Evolutionary conservation across 257 asterid genomes (phyloP), one percentile per base, ranked within the genome.

Genomic region (Marsdenia floribunda): DNA sequence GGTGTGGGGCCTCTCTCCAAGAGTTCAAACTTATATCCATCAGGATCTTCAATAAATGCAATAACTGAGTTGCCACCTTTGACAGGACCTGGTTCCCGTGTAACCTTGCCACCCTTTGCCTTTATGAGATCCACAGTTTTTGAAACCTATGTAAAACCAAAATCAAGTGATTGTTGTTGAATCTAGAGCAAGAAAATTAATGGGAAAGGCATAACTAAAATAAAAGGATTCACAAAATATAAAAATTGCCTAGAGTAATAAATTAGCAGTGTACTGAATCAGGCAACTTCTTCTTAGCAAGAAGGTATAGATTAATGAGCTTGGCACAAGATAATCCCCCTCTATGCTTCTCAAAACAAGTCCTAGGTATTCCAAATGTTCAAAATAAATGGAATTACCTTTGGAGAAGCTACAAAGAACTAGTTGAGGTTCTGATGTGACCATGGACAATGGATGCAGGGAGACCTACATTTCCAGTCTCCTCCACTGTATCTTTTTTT

Each of bases 51-150:
- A 72, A 95, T 76, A 80, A 95, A 95, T 68, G 99, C 99, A 57
- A 95, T 92, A 57, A 92, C 97, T 8, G 98, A 90, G 52, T 84
- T 92, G 46, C 99, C 99, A 49, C 99, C 99, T 89, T 95, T 92
- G 78, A 95, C 99, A 22, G 97, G 93, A 67, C 99, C 96, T 54
- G 99, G 98, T 83, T 95, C 99, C 84, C 99, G 83, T 15, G 97
- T 84, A 72, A 95, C 98, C 76, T 78, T 92, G 66, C 99, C 99
- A 80, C 99, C 99, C 83, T 95, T 95, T 75, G 93, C 97, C 86
- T 88, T 95, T 37, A 95, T 59, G 75, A 92, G 93, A 77, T 95
- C 99, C 66, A 95, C 97, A 13, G 94, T 87, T 86, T 92, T 92
- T 33, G 92, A 73, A 80, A 94, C 96, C 99, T 93, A 65, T 38